phyloP scores from a whole-genome alignment of 2,329 filamentous ascomycete species.

The Diaporthe citriasiana region DNA sequence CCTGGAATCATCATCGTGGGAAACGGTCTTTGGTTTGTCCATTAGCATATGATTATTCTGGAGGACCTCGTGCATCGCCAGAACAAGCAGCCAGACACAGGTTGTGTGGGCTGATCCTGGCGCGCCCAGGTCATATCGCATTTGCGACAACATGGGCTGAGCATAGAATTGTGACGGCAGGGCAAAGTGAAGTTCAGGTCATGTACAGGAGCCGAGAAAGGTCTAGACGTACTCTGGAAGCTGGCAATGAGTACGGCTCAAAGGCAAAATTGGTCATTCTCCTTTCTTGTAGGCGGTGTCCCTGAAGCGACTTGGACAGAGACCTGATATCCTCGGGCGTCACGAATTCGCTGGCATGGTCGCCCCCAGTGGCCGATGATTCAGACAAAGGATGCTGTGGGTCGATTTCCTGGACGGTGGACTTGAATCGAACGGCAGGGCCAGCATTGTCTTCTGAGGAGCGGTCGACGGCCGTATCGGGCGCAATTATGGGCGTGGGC shows the following conservation, averaged over 20 bases:
- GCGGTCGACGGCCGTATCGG: conserved; percentile 43
- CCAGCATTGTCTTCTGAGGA: conserved; percentile 50
- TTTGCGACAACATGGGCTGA: conserved; percentile 20
- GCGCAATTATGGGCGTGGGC: conserved; percentile 13
- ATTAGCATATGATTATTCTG: conserved; percentile 40
- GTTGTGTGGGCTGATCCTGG: background rate
- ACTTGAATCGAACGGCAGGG: conserved; percentile 78
- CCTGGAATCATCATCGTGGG: conserved; percentile 67
- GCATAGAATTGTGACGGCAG: conserved; percentile 26
- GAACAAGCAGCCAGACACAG: conserved; percentile 26
- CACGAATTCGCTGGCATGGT: conserved; percentile 51
- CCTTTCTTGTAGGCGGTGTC: conserved; percentile 82
- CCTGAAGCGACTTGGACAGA: conserved; percentile 80
- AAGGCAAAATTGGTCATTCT: conserved; percentile 90
- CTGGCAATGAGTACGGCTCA: conserved; percentile 90
- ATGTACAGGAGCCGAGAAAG: conserved; percentile 47
- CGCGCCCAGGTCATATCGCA: conserved; percentile 1
- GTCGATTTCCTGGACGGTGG: conserved; percentile 78
- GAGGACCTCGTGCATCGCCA: background rate
- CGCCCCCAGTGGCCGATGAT: conserved; percentile 43
- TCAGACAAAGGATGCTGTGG: conserved; percentile 55
- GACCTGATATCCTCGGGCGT: conserved; percentile 77
- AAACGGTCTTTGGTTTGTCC: conserved; percentile 63
- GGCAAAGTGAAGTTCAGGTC: conserved; percentile 30
- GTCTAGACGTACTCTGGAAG: conserved; percentile 77